These are phyloP conservation scores for Forsythia suspensa DNA, from an alignment of 257 asterid species.

Conservation along the genomic window DNA sequence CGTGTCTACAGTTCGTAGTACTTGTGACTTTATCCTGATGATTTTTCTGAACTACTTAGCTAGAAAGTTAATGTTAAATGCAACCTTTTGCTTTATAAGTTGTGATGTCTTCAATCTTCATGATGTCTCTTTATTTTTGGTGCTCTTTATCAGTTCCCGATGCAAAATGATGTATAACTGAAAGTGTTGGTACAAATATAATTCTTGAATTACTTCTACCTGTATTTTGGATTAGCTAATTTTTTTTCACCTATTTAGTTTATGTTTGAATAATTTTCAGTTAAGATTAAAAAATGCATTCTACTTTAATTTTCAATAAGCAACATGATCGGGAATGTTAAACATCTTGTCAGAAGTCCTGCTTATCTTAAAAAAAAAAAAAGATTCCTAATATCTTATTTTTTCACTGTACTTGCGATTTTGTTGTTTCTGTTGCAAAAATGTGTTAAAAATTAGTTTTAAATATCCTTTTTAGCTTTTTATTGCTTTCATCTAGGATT, in stretches of 20 bases:
- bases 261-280: not conserved
- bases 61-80: not conserved
- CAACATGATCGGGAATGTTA: not conserved
- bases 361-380: not conserved
- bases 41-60: not conserved
- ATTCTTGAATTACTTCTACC: not conserved
- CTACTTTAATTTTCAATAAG: not conserved
- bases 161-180: not conserved
- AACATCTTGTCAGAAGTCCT: not conserved
- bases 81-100: not conserved
- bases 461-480: not conserved
- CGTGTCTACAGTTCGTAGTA: slow-evolving; percentile 1
- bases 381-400: not conserved
- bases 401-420: not conserved
- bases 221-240: not conserved
- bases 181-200: not conserved
- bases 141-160: not conserved
- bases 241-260: not conserved
- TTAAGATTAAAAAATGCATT: not conserved
- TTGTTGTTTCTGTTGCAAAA: not conserved
- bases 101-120: not conserved
- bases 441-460: not conserved
- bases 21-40: not conserved
- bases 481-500: not conserved
- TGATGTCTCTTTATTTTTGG: not conserved